Percentiles rank a stretch among this genome's conserved stretches.
Evolutionary conservation across 768 basidiomycete species (phyloP).

Genomic region (Hygrocybe punicea): DNA sequence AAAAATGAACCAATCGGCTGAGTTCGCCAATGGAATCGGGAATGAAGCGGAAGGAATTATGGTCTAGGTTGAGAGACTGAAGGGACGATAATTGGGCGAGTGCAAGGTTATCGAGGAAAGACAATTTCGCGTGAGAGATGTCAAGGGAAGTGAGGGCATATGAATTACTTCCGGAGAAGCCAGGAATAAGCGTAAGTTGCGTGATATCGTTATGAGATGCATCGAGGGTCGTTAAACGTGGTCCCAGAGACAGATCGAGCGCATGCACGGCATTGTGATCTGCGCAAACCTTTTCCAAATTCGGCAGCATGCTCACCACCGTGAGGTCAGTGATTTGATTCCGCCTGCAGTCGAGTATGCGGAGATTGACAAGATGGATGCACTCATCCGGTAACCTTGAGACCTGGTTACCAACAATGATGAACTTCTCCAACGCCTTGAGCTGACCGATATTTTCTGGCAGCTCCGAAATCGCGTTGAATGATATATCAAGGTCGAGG

Average conservation of each 20-base stretch:
- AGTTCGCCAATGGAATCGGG: slow-evolving; percentile 83
- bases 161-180: slow-evolving; percentile 35
- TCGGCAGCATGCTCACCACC: slow-evolving; percentile 63
- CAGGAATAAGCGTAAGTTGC: slow-evolving; percentile 59
- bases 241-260: slow-evolving; percentile 73
- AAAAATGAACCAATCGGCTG: slow-evolving; percentile 62
- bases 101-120: slow-evolving; percentile 70
- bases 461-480: slow-evolving; percentile 82
- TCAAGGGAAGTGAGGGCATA: slow-evolving; percentile 74
- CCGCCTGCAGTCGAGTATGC: slow-evolving; percentile 76
- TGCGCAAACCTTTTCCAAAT: slow-evolving; percentile 63
- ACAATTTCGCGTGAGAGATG: slow-evolving; percentile 84
- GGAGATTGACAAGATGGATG: slow-evolving; percentile 53
- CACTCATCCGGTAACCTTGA: slow-evolving; percentile 65
- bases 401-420: slow-evolving; percentile 85
- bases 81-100: slow-evolving; percentile 73
- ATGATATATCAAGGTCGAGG: slow-evolving; percentile 86
- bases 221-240: slow-evolving; percentile 61
- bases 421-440: slow-evolving; percentile 61
- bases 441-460: slow-evolving; percentile 78
- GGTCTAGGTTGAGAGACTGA: slow-evolving; percentile 68
- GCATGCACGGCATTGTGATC: slow-evolving; percentile 83
- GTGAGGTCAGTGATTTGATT: slow-evolving; percentile 79
- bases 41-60: slow-evolving; percentile 81
- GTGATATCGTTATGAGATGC: slow-evolving; percentile 90